phyloP scores from a whole-genome alignment of 768 basidiomycete genomes.

The Boletus huronensis region DNA sequence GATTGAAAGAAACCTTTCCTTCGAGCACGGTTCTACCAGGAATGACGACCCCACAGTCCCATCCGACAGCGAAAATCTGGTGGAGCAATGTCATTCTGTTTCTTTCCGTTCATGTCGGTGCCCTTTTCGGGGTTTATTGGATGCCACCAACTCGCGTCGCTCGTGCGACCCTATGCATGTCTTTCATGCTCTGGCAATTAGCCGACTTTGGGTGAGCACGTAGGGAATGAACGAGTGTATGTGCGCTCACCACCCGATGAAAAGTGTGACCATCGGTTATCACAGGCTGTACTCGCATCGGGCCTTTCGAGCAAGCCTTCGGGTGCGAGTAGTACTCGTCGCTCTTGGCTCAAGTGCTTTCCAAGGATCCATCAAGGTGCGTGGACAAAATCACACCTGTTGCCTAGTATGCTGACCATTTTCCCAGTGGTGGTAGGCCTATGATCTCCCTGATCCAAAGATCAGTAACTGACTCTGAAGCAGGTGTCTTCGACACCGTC shows the following conservation, averaged over 20 bases:
- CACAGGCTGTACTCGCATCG: slow-evolving; percentile 11
- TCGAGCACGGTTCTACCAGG: not conserved
- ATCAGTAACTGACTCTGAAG: not conserved
- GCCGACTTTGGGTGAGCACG: slow-evolving; percentile 9
- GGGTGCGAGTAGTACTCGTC: slow-evolving; percentile 1
- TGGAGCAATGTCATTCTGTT: slow-evolving; percentile 4
- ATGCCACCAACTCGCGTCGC: slow-evolving; percentile 1
- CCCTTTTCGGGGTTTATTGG: slow-evolving; percentile 5
- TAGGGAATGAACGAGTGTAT: not conserved
- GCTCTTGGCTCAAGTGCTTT: slow-evolving; percentile 7
- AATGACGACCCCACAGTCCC: not conserved
- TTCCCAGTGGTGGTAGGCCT: slow-evolving; percentile 8
- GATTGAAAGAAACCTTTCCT: not conserved
- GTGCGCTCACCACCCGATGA: not conserved
- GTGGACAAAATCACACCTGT: not conserved
- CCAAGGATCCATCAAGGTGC: slow-evolving; percentile 11
- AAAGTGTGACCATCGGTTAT: slow-evolving; percentile 12
- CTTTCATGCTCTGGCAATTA: slow-evolving; percentile 5
- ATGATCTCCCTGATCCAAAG: not conserved
- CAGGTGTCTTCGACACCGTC: slow-evolving; percentile 12
- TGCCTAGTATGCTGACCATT: not conserved
- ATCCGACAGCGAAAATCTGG: slow-evolving; percentile 1
- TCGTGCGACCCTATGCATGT: slow-evolving; percentile 2
- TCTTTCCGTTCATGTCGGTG: slow-evolving; percentile 3
- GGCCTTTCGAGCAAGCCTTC: not conserved